Evolutionary conservation across 1,284 basidiomycete genomes (phyloP).

Genomic region (Trichosporon ovoides): DNA sequence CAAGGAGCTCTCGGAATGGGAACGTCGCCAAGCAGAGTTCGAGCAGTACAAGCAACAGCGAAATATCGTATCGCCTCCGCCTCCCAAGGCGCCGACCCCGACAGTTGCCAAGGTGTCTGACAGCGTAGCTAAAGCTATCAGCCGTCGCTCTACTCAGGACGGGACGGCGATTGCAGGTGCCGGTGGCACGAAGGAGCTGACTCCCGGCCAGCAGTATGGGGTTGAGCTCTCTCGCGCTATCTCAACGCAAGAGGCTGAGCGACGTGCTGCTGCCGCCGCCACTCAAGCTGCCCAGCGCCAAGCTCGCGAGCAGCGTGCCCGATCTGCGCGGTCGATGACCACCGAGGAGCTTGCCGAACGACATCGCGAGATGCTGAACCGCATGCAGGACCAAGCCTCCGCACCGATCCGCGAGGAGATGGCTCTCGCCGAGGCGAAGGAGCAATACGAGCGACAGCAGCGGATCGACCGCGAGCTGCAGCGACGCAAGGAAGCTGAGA

Average conservation of each 20-base stretch:
- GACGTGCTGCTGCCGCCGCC: neutral
- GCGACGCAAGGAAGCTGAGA: neutral
- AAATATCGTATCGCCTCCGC: constrained; percentile 32
- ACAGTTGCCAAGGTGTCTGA: constrained; percentile 10
- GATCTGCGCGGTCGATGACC: constrained; percentile 32
- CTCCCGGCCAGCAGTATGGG: constrained; percentile 16
- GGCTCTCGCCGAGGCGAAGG: constrained; percentile 23
- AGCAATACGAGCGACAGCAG: constrained; percentile 12
- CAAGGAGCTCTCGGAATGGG: neutral
- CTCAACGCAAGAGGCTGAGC: constrained; percentile 6
- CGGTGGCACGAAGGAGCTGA: neutral
- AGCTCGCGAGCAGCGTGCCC: constrained; percentile 2
- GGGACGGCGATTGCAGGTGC: constrained; percentile 10
- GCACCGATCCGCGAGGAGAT: constrained; percentile 35
- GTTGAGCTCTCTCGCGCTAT: constrained; percentile 13
- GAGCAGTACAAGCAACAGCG: constrained; percentile 37
- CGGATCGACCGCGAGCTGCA: constrained; percentile 15
- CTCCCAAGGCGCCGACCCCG: neutral
- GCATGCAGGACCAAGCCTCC: constrained; percentile 42
- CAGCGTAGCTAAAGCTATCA: constrained; percentile 13
- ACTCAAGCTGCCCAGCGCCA: constrained; percentile 10
- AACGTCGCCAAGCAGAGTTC: constrained; percentile 28
- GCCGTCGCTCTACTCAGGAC: neutral
- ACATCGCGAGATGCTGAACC: constrained; percentile 39
- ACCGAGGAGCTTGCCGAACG: constrained; percentile 44